Percentiles rank a stretch among this genome's conserved stretches.
These are phyloP conservation scores for Crithidia bombi DNA, from an alignment of 208 protist species.

Conservation along the genomic window DNA sequence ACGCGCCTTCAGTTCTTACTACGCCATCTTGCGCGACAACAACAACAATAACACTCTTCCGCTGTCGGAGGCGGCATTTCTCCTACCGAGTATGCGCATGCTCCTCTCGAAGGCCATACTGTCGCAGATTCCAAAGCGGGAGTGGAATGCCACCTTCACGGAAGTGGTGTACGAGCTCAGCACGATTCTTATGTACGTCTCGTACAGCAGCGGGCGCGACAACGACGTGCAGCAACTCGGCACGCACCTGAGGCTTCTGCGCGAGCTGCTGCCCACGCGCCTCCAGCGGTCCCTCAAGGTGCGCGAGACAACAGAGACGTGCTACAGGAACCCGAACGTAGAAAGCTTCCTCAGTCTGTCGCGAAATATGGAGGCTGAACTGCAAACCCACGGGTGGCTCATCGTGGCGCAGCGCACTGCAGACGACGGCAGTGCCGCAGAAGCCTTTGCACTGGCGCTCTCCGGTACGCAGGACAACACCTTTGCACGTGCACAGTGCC, in stretches of 20 bases:
- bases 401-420: conserved; percentile 49
- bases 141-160: conserved; percentile 33
- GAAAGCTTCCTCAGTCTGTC: conserved; percentile 39
- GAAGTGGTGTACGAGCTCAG: conserved; percentile 33
- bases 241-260: conserved; percentile 45
- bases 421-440: conserved; percentile 31
- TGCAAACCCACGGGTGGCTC: conserved; percentile 72
- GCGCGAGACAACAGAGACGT: conserved; percentile 64
- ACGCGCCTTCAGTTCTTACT: conserved; percentile 44
- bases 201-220: conserved; percentile 17
- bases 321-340: conserved; percentile 45
- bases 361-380: conserved; percentile 58
- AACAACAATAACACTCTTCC: conserved; percentile 23
- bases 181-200: conserved; percentile 25
- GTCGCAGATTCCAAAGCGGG: conserved; percentile 30
- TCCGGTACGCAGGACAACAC: conserved; percentile 39
- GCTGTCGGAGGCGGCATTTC: conserved; percentile 22
- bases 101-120: conserved; percentile 65
- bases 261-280: conserved; percentile 53
- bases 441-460: conserved; percentile 57
- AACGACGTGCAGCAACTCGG: conserved; percentile 28
- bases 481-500: conserved; percentile 45
- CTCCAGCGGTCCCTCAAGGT: conserved; percentile 57
- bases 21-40: conserved; percentile 27
- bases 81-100: conserved; percentile 74